Percentiles rank a stretch among this genome's conserved stretches.
Conservation (phyloP, 129 eudicot genomes). For the Pseudognaphalium luteoalbum region DNA sequence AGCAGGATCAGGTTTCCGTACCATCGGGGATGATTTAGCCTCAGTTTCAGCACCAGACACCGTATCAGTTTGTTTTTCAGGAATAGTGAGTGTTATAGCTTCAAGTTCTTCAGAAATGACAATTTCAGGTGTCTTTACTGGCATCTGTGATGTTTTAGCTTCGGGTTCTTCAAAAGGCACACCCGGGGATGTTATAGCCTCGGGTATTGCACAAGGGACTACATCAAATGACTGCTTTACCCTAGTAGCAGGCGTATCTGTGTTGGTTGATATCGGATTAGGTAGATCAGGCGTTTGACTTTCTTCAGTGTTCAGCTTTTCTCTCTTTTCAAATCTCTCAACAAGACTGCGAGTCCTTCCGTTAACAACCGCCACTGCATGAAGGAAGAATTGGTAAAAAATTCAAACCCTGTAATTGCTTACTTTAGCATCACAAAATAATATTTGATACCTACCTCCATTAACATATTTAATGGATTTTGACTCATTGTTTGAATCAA, state of each 20-base stretch:
- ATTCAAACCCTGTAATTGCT: slow-evolving; percentile 14
- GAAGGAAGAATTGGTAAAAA: neutral
- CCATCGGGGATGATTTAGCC: slow-evolving; percentile 17
- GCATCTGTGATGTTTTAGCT: slow-evolving; percentile 16
- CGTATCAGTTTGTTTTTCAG: slow-evolving; percentile 29
- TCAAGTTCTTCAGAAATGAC: slow-evolving; percentile 10
- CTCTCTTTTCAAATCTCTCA: slow-evolving; percentile 87
- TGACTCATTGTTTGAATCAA: slow-evolving; percentile 40
- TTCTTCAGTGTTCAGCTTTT: slow-evolving; percentile 43
- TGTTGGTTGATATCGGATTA: slow-evolving; percentile 35
- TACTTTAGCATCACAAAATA: neutral
- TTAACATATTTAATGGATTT: slow-evolving; percentile 66
- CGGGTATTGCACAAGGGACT: slow-evolving; percentile 15
- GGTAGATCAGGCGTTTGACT: slow-evolving; percentile 33
- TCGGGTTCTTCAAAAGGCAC: slow-evolving; percentile 17
- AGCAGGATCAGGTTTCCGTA: slow-evolving; percentile 19
- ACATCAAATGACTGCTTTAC: slow-evolving; percentile 26
- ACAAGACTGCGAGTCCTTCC: slow-evolving; percentile 97
- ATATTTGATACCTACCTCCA: slow-evolving; percentile 63
- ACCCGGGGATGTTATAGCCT: slow-evolving; percentile 25
- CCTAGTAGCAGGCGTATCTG: slow-evolving; percentile 26
- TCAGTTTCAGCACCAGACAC: slow-evolving; percentile 18
- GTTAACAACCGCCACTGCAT: slow-evolving; percentile 71
- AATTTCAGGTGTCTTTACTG: slow-evolving; percentile 18
- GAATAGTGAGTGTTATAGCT: slow-evolving; percentile 26